Base-by-base conservation (phyloP, 495 filamentous ascomycete species). In the Trypethelium eluteriae region DNA sequence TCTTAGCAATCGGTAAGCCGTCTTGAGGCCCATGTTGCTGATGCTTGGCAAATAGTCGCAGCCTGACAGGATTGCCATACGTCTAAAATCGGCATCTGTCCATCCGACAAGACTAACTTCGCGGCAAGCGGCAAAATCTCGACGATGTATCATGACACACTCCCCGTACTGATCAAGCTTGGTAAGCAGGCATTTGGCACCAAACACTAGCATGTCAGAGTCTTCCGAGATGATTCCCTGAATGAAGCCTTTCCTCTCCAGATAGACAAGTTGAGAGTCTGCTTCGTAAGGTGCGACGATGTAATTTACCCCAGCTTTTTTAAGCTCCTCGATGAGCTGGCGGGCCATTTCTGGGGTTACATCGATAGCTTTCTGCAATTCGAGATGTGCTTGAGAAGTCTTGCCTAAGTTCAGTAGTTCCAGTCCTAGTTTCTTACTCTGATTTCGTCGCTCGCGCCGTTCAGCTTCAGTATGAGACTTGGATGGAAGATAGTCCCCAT, bases 201-300 rank as follows among this genome's bases (percentile, higher is more conserved):
- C 95, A 74, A 98, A 99, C 2, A 98, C 95, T 32, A 99, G 77
- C 63, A 99, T 79, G 78, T 99, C 95, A 2, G 95, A 99, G 75
- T 99, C 95, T 72, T 99, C 95, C 0, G 93, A 96, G 49, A 99
- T 81, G 64, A 98, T 94, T 2, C 90, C 95, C 68, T 86, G 79
- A 69, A 96, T 89, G 50, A 89, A 77, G 0, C 92, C 92, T 56
- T 89, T 84, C 32, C 86, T 86, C 75, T 99, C 95, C 11, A 99
- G 80, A 72, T 97, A 99, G 14, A 89, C 93, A 64, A 99, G 81
- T 77, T 99, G 95, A 5, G 94, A 89, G 77, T 99, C 95, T 7
- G 95, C 95, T 79, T 99, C 95, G 72, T 97, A 99, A 1, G 95
- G 95, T 3, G 95, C 95, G 39, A 99, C 95, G 46, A 98, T 82